These are phyloP conservation scores for Trichoderma afroharzianum DNA, from an alignment of 2,329 filamentous ascomycete genomes.

Conservation along the genomic window DNA sequence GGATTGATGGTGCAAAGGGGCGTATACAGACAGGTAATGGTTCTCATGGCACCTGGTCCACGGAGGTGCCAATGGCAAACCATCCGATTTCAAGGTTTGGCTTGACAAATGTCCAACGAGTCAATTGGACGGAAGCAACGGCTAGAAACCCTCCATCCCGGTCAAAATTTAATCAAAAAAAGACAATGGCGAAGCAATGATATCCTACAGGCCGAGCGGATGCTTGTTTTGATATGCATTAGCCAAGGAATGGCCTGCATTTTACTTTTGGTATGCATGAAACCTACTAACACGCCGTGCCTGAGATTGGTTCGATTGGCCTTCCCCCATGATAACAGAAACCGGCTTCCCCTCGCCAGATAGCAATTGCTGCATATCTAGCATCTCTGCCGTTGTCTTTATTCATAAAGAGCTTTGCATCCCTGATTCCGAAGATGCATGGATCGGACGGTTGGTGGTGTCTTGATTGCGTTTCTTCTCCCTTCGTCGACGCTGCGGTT, in stretches of 20 bases:
- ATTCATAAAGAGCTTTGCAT: neutral
- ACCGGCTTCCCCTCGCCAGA: neutral
- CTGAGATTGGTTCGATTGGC: conserved; percentile 13
- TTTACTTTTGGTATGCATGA: conserved; percentile 14
- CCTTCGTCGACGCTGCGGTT: neutral
- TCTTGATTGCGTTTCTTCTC: conserved; percentile 5
- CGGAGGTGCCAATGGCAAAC: neutral
- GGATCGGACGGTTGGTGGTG: neutral
- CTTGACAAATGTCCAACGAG: neutral
- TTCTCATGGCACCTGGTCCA: too few species aligned
- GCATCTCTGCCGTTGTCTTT: neutral
- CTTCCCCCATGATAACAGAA: conserved; percentile 7
- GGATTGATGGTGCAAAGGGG: neutral
- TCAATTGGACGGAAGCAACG: neutral
- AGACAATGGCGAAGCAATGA: neutral
- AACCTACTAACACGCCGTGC: neutral
- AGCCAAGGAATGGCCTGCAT: conserved; percentile 15
- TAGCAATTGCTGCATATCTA: neutral
- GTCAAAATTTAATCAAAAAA: neutral
- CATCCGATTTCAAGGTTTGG: neutral
- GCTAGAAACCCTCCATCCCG: neutral
- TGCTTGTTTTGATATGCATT: conserved; percentile 7
- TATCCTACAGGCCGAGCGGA: neutral
- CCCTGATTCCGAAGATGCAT: neutral
- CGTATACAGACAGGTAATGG: too few species aligned